Evolutionary conservation across 208 protist genomes (phyloP).

Genomic region (Leishmania aethiopica): DNA sequence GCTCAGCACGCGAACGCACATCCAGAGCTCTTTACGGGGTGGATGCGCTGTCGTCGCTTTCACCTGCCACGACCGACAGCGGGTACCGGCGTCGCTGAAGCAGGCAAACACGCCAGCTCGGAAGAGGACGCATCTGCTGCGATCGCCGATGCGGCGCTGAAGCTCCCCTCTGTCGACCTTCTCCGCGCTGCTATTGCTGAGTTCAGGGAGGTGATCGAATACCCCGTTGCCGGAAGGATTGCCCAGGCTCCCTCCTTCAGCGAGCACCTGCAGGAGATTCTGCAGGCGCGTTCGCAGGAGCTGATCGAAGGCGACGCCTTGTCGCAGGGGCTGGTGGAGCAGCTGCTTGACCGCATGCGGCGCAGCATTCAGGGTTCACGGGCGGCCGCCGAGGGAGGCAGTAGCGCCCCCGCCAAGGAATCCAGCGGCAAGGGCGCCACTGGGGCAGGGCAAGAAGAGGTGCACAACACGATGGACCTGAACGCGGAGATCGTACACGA

Average conservation of each 20-base stretch:
- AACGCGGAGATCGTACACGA: constrained; percentile 89
- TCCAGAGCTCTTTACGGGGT: constrained; percentile 45
- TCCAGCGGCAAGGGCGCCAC: not conserved
- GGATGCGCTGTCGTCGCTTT: constrained; percentile 58
- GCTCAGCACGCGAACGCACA: constrained; percentile 50
- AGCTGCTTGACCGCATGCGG: constrained; percentile 47
- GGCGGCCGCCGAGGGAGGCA: constrained; percentile 7
- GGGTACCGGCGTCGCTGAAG: not conserved
- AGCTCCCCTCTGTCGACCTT: constrained; percentile 29
- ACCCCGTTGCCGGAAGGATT: constrained; percentile 48
- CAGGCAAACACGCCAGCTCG: not conserved
- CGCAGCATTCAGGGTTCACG: constrained; percentile 25
- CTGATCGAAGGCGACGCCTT: constrained; percentile 44
- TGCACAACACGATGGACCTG: constrained; percentile 62
- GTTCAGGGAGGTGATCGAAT: constrained; percentile 78
- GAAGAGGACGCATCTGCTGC: constrained; percentile 13
- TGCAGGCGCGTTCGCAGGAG: constrained; percentile 36
- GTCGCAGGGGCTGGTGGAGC: constrained; percentile 37
- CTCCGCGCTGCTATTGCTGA: constrained; percentile 64
- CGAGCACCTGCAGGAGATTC: constrained; percentile 54
- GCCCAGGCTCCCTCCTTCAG: constrained; percentile 47
- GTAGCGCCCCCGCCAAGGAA: not conserved
- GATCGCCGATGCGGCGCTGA: constrained; percentile 8
- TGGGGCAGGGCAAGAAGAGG: constrained; percentile 13
- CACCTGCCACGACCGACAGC: constrained; percentile 24